Base-by-base conservation (phyloP, 2,329 filamentous ascomycete genomes). In the Paramyrothecium sp. region DNA sequence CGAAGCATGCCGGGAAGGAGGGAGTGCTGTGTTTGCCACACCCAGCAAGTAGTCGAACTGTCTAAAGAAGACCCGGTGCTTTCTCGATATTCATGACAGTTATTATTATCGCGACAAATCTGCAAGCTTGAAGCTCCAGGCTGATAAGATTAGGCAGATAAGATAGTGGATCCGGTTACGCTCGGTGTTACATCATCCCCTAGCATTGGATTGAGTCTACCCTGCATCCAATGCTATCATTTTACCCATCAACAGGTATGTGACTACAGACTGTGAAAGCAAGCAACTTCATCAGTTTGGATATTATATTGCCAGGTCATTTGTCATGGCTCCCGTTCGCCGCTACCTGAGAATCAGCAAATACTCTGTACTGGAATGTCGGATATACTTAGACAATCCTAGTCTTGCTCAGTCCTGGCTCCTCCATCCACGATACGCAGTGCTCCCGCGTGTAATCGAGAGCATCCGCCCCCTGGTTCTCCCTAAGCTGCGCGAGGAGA, bases 341-440 rank as follows among this genome's bases (percentile, higher is more conserved):
- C 86, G 93, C 66, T 97, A 98, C 71, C 82, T 98, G 56, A 87
- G 94, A 54, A 96, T 98, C 65, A 94, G 90, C 56, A 93, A 94
- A 70, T 91, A 92, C 73, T 97, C 94, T 4, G 92, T 97, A 33
- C 83, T 99, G n/a, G 95, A 99, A 81, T 92, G 91, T 62, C 92
- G 93, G 63, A 95, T 99, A 64, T 98, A 98, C 74, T 86, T 97
- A 51, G 94, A 98, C 63, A 93, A 94, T 66, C 95, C 95, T 1
- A 86, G 89, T 13, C 86, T 97, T 59, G 86, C 87, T 22, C 85
- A 91, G 63, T 88, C 89, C 68, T 97, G 96, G 87, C 85, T 99
- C 19, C 83, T 97, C 62, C 89, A 90, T 66, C 82, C 89, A 38
- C 86, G 88, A 62, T 81, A 92, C 65, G 87, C 90, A 3, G 84